phyloP scores from a whole-genome alignment of 148 eudicot genomes.

The Rhododendron mucronatum region DNA sequence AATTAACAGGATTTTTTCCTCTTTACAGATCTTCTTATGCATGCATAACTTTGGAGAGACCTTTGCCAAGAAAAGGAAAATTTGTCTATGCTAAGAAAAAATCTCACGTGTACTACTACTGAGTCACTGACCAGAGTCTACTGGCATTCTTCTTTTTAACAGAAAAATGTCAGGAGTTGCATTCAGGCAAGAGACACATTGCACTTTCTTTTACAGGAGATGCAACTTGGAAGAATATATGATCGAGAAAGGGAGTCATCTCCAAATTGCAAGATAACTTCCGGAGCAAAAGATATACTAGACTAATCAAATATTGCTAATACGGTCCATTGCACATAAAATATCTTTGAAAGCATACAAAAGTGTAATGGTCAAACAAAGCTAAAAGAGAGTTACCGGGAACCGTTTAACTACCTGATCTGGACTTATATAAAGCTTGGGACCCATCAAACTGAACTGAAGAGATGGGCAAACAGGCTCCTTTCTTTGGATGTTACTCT shows the following conservation, averaged over 20 bases:
- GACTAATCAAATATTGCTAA: not conserved
- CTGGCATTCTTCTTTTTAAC: not conserved
- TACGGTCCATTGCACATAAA: not conserved
- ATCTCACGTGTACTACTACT: not conserved
- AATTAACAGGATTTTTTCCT: not conserved
- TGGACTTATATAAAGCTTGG: conserved; percentile 86
- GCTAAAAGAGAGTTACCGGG: not conserved
- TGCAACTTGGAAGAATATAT: not conserved
- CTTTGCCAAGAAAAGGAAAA: not conserved
- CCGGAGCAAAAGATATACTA: not conserved
- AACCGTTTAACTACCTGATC: conserved; percentile 64
- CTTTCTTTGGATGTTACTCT: conserved; percentile 68
- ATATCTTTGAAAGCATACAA: not conserved
- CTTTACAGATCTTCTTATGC: not conserved
- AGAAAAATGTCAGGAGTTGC: not conserved
- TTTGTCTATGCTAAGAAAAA: not conserved
- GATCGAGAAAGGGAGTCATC: not conserved
- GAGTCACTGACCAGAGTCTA: not conserved
- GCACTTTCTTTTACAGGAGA: not conserved
- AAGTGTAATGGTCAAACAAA: not conserved
- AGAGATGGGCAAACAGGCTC: conserved; percentile 89
- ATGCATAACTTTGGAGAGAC: not conserved
- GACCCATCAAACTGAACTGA: conserved; percentile 98
- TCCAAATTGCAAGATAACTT: not conserved
- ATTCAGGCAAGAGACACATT: not conserved